phyloP scores from a whole-genome alignment of 2,329 filamentous ascomycete species.

The Pyricularia sp. region DNA sequence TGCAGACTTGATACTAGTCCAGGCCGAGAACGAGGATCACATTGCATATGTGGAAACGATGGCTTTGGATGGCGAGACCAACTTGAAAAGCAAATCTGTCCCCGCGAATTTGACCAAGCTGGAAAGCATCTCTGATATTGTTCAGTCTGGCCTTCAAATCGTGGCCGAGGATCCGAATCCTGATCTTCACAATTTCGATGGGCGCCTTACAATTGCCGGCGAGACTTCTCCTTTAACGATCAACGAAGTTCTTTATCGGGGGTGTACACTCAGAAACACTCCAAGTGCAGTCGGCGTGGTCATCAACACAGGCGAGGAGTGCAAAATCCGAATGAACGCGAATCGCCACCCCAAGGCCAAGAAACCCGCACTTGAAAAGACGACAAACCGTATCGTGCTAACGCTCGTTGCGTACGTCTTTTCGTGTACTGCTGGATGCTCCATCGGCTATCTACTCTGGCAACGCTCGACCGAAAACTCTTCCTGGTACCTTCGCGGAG shows the following conservation, averaged over 20 bases:
- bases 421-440: constrained; percentile 69
- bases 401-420: constrained; percentile 74
- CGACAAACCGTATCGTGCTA: constrained; percentile 70
- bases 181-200: constrained; percentile 69
- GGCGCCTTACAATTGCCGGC: constrained; percentile 49
- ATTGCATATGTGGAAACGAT: constrained; percentile 80
- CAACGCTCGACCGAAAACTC: constrained; percentile 52
- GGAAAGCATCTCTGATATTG: constrained; percentile 41
- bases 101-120: constrained; percentile 49
- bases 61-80: constrained; percentile 77
- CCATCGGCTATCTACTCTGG: constrained; percentile 76
- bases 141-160: constrained; percentile 48
- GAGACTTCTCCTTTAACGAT: constrained; percentile 63
- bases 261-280: constrained; percentile 78
- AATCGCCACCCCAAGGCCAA: constrained; percentile 76
- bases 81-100: constrained; percentile 67
- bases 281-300: constrained; percentile 63
- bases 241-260: constrained; percentile 76
- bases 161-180: constrained; percentile 70
- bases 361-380: constrained; percentile 59
- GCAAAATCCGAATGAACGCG: constrained; percentile 79
- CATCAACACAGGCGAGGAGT: constrained; percentile 79
- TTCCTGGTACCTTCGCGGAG: constrained; percentile 67
- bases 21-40: constrained; percentile 67
- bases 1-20: constrained; percentile 72